Conservation (phyloP, 305 asterid species). For the Ruellia speciosa region DNA sequence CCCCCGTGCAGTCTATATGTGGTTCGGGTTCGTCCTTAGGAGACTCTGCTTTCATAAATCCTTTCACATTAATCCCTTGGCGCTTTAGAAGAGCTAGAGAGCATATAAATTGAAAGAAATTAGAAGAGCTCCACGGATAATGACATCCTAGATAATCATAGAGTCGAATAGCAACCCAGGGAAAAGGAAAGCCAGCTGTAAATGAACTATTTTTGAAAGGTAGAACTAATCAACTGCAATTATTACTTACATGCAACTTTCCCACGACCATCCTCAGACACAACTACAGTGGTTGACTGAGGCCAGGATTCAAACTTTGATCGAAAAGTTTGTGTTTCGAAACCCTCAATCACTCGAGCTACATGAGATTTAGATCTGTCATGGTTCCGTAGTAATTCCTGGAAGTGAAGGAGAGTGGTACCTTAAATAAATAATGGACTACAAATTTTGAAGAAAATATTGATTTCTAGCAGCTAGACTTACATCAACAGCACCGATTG, state of each 20-base stretch:
- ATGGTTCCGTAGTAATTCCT: constrained; percentile 43
- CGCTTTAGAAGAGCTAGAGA: constrained; percentile 83
- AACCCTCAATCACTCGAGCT: constrained; percentile 77
- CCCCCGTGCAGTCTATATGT: constrained; percentile 87
- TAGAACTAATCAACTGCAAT: background rate
- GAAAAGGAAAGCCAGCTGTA: background rate
- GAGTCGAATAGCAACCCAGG: no score
- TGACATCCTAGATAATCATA: background rate
- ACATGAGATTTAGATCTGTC: constrained; percentile 59
- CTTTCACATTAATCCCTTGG: constrained; percentile 94
- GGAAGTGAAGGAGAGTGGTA: constrained; percentile 8
- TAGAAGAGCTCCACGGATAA: constrained; percentile 16
- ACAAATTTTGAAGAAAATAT: constrained; percentile 15
- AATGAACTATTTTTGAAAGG: constrained; percentile 7
- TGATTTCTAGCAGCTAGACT: constrained; percentile 21
- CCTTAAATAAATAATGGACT: constrained; percentile 12
- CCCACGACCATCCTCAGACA: constrained; percentile 79
- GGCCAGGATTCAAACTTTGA: constrained; percentile 91
- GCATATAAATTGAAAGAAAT: constrained; percentile 24
- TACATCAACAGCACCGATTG: constrained; percentile 65
- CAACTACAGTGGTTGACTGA: constrained; percentile 46
- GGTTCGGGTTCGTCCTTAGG: constrained; percentile 89
- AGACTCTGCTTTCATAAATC: constrained; percentile 83
- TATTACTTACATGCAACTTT: constrained; percentile 72
- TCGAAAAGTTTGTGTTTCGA: constrained; percentile 77